Percentiles rank a stretch among this genome's conserved stretches.
These are phyloP conservation scores for Tricholomella constricta DNA, from an alignment of 768 basidiomycete species.

Conservation along the genomic window DNA sequence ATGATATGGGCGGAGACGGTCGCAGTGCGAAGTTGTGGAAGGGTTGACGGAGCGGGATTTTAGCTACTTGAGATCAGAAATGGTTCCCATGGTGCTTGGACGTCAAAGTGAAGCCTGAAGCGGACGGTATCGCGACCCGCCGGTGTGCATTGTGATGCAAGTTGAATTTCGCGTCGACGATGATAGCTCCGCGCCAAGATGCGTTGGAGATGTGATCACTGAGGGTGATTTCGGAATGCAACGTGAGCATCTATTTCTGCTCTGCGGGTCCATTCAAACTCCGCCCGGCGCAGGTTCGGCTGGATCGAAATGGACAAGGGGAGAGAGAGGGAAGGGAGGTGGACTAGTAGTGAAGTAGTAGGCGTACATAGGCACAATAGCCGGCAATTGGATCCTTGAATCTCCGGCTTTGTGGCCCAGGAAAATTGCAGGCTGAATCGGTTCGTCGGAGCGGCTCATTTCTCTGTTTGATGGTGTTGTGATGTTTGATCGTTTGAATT, in stretches of 20 bases:
- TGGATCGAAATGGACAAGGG: background rate
- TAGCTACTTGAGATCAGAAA: background rate
- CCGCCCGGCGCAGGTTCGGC: background rate
- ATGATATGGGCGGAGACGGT: background rate
- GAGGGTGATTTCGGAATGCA: background rate
- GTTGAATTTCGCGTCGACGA: background rate
- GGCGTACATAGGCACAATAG: too few relatives aligned
- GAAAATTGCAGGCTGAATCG: too few relatives aligned
- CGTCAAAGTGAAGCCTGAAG: background rate
- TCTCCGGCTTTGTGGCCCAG: too few relatives aligned
- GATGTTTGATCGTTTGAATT: constrained; percentile 21
- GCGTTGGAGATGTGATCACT: background rate
- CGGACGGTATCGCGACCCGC: background rate
- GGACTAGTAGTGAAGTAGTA: background rate
- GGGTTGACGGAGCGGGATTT: constrained; percentile 1
- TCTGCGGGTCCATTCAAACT: background rate
- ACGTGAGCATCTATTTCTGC: background rate
- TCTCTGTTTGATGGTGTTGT: constrained; percentile 25
- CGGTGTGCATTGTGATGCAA: background rate
- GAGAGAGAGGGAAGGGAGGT: background rate
- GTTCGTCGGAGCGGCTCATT: constrained; percentile 6
- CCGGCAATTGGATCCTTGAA: too few relatives aligned
- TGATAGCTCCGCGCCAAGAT: constrained; percentile 2
- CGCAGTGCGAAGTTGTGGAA: background rate
- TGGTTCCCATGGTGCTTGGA: constrained; percentile 1